Conservation (phyloP, 768 basidiomycete genomes). For the Exsudoporus frostii region DNA sequence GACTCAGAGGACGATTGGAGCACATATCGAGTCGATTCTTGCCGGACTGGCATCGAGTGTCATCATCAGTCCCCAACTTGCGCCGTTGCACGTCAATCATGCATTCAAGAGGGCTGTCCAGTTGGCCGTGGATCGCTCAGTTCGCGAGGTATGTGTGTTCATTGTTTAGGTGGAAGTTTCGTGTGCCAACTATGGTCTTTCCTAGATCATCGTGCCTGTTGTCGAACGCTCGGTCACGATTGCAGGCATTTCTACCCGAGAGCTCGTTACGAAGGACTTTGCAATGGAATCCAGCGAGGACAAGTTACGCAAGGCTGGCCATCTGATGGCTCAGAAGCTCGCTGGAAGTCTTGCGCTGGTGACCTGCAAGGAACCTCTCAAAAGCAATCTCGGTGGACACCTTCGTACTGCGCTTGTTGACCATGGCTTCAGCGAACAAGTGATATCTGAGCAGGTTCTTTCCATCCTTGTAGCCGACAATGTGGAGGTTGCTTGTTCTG, state of each 20-base stretch:
- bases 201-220: slow-evolving; percentile 90
- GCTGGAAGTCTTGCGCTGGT: slow-evolving; percentile 95
- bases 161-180: not conserved
- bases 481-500: slow-evolving; percentile 86
- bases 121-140: slow-evolving; percentile 87
- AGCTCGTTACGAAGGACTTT: slow-evolving; percentile 94
- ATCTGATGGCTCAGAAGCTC: slow-evolving; percentile 95
- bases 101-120: slow-evolving; percentile 89
- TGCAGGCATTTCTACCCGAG: slow-evolving; percentile 94
- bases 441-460: slow-evolving; percentile 79
- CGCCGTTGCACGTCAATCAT: slow-evolving; percentile 71
- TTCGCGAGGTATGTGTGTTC: slow-evolving; percentile 70
- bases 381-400: slow-evolving; percentile 87
- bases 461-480: slow-evolving; percentile 86
- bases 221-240: slow-evolving; percentile 98
- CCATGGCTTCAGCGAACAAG: slow-evolving; percentile 86
- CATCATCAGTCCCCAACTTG: slow-evolving; percentile 73
- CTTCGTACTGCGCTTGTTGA: slow-evolving; percentile 80
- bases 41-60: slow-evolving; percentile 66
- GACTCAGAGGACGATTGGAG: slow-evolving; percentile 61
- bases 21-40: slow-evolving; percentile 82
- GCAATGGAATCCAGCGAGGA: slow-evolving; percentile 89
- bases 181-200: not conserved
- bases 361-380: slow-evolving; percentile 96
- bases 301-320: slow-evolving; percentile 86